A percentile compares a stretch with the other conserved stretches of the same genome.
These are phyloP conservation scores for Pichia californica DNA, from an alignment of 805 yeast genomes.

Conservation along the genomic window DNA sequence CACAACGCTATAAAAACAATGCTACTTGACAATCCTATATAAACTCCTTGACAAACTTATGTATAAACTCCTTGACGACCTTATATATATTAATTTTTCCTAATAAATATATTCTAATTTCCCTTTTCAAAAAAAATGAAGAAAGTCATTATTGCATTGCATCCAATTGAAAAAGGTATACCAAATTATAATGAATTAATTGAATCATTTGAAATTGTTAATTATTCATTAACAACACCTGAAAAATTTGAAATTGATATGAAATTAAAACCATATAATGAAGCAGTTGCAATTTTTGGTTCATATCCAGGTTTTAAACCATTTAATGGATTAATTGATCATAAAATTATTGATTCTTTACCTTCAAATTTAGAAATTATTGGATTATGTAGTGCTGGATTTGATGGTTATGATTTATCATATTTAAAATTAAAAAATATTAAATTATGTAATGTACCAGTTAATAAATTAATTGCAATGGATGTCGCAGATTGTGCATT, in stretches of 20 bases:
- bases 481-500: slow-evolving; percentile 73
- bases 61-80: too few species aligned
- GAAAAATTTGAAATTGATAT: slow-evolving; percentile 37
- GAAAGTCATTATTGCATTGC: slow-evolving; percentile 38
- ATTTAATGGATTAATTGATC: slow-evolving; percentile 38
- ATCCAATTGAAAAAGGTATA: slow-evolving; percentile 41
- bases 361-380: slow-evolving; percentile 41
- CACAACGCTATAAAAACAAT: too few species aligned
- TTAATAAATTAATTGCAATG: slow-evolving; percentile 41
- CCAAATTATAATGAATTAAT: slow-evolving; percentile 42
- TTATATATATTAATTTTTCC: too few species aligned
- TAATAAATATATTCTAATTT: too few species aligned
- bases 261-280: slow-evolving; percentile 25
- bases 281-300: slow-evolving; percentile 44
- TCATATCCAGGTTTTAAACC: slow-evolving; percentile 44
- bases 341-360: slow-evolving; percentile 34
- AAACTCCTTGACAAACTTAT: too few species aligned
- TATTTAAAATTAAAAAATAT: slow-evolving; percentile 35
- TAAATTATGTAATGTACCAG: slow-evolving; percentile 54
- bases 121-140: too few species aligned
- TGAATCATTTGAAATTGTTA: slow-evolving; percentile 33
- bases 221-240: slow-evolving; percentile 36
- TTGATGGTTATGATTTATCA: slow-evolving; percentile 36
- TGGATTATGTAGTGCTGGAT: slow-evolving; percentile 51
- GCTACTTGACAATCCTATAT: too few species aligned